phyloP scores from a whole-genome alignment of 2,329 filamentous ascomycete genomes.

The Microdochium paspali region DNA sequence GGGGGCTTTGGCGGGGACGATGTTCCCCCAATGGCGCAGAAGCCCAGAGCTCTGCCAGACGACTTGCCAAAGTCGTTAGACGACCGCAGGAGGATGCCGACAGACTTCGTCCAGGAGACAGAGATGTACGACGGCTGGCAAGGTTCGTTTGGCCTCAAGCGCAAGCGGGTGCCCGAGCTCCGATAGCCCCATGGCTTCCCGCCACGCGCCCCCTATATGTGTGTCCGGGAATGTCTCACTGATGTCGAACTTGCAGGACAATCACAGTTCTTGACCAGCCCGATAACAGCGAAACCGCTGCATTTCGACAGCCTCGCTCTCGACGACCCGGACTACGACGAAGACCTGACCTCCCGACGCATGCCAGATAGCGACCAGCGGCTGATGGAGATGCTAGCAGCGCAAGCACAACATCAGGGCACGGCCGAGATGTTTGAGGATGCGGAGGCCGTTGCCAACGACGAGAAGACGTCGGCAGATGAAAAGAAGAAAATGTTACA shows the following conservation, averaged over 20 bases:
- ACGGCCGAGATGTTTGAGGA: conserved; percentile 58
- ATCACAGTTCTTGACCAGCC: conserved; percentile 87
- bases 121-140: conserved; percentile 99
- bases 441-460: conserved; percentile 68
- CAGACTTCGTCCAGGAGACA: conserved; percentile 66
- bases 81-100: conserved; percentile 65
- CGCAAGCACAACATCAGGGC: conserved; percentile 79
- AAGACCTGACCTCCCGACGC: conserved; percentile 44
- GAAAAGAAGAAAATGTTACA: conserved; percentile 80
- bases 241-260: conserved; percentile 52
- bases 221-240: background rate
- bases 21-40: conserved; percentile 18
- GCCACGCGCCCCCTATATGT: background rate
- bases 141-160: conserved; percentile 40
- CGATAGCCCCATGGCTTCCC: conserved; percentile 8
- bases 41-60: conserved; percentile 53
- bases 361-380: conserved; percentile 71
- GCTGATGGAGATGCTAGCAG: conserved; percentile 91
- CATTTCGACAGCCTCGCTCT: conserved; percentile 75
- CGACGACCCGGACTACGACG: conserved; percentile 67
- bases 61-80: conserved; percentile 90
- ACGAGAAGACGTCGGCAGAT: conserved; percentile 60
- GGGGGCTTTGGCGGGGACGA: conserved; percentile 29
- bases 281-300: conserved; percentile 73
- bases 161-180: conserved; percentile 3